Conservation (phyloP, 441 rosid genomes). For the Bruguiera hainesii region DNA sequence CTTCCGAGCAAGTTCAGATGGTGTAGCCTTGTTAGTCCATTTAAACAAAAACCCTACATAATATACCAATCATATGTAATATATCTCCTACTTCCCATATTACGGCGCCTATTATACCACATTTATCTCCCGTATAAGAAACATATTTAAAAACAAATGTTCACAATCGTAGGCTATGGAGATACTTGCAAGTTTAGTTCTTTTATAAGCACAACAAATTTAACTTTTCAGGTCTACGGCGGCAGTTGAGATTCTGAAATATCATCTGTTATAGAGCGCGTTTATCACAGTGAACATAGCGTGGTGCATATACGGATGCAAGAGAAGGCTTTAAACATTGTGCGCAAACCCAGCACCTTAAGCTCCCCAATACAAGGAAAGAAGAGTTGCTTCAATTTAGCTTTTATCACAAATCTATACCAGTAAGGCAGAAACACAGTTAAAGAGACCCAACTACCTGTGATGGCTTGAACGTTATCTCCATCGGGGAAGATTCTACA, state of each 20-base stretch:
- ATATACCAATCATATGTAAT: too few species aligned
- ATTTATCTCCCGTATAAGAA: too few species aligned
- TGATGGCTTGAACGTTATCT: constrained; percentile 16
- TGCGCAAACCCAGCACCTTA: constrained; percentile 1
- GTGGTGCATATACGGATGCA: background rate
- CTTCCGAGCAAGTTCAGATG: too few species aligned
- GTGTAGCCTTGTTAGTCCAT: too few species aligned
- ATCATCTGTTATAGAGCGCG: background rate
- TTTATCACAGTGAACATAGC: background rate
- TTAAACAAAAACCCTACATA: too few species aligned
- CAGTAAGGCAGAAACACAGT: constrained; percentile 20
- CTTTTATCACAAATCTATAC: constrained; percentile 8
- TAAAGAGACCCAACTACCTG: constrained; percentile 20
- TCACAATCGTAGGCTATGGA: too few species aligned
- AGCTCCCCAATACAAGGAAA: constrained; percentile 4
- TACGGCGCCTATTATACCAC: background rate
- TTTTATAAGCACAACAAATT: background rate
- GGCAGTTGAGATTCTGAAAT: background rate
- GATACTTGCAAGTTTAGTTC: too few species aligned
- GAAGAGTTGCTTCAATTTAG: constrained; percentile 10
- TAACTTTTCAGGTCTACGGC: background rate
- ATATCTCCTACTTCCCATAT: background rate
- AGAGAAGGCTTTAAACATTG: background rate
- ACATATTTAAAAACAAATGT: too few species aligned
- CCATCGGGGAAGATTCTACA: background rate